phyloP scores from a whole-genome alignment of 1,284 basidiomycete genomes.

The Leccinum idahoense region DNA sequence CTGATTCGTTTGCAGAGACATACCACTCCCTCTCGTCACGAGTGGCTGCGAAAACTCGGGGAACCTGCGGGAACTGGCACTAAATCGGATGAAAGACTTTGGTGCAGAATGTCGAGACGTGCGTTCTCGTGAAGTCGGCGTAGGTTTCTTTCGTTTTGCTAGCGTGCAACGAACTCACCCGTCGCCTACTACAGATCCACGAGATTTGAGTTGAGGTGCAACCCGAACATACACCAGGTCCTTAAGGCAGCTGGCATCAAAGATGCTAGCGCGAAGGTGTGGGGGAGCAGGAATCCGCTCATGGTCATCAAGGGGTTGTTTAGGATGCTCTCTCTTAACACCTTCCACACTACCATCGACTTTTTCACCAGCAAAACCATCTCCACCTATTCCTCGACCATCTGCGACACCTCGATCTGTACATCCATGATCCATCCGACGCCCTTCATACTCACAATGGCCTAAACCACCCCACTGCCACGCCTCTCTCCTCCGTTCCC shows the following conservation, averaged over 20 bases:
- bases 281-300: constrained; percentile 84
- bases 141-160: constrained; percentile 38
- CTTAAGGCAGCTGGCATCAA: constrained; percentile 92
- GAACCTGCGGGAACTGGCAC: constrained; percentile 92
- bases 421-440: too few species aligned
- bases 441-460: too few species aligned
- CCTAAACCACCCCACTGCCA: constrained; percentile 3
- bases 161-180: constrained; percentile 2
- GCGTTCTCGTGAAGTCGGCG: constrained; percentile 95
- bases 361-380: not conserved
- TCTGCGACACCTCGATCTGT: too few species aligned
- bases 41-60: constrained; percentile 98
- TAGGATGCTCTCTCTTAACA: constrained; percentile 40
- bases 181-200: constrained; percentile 41
- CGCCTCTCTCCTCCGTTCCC: constrained; percentile 26
- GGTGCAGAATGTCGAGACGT: constrained; percentile 98
- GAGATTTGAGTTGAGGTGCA: constrained; percentile 81
- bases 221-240: constrained; percentile 84
- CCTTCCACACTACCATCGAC: not conserved
- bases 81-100: constrained; percentile 99
- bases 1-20: constrained; percentile 59
- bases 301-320: constrained; percentile 50
- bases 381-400: not conserved
- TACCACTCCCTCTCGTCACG: constrained; percentile 90
- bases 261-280: constrained; percentile 90